These are phyloP conservation scores for Chrysopogon serrulatus DNA, from an alignment of 176 grass and related monocot genomes.

Conservation along the genomic window DNA sequence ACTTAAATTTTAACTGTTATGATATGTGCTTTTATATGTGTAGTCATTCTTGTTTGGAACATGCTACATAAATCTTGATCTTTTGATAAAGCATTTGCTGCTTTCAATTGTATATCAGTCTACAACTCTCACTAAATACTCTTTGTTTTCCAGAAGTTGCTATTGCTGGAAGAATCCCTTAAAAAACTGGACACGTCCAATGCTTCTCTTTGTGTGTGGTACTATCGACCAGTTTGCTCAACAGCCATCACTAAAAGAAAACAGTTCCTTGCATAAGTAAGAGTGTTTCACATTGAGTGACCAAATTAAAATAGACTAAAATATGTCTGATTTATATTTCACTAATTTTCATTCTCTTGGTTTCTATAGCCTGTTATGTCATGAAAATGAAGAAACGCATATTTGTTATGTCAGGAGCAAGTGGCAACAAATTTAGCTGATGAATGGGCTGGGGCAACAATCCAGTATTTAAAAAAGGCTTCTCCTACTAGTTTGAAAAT, in stretches of 20 bases:
- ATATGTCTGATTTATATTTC: too few species aligned
- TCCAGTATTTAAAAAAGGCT: too few species aligned
- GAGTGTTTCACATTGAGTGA: too few species aligned
- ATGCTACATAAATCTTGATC: background rate
- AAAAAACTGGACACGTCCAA: background rate
- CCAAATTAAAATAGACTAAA: too few species aligned
- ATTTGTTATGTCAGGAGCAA: too few species aligned
- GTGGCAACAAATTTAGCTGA: too few species aligned
- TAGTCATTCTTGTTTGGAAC: background rate
- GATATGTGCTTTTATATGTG: background rate
- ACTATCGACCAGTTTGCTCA: background rate
- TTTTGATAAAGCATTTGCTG: background rate
- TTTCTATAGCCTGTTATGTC: too few species aligned
- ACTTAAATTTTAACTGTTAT: background rate
- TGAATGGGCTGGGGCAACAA: too few species aligned
- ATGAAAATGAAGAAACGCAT: too few species aligned
- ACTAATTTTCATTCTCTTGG: too few species aligned
- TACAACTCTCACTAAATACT: background rate
- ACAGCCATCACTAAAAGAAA: background rate
- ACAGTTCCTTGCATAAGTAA: background rate
- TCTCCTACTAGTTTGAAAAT: too few species aligned
- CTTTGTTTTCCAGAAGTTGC: background rate
- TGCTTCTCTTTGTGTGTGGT: background rate
- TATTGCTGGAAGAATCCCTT: background rate
- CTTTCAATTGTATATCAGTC: slow-evolving; percentile 11